phyloP scores from a whole-genome alignment of 2,329 filamentous ascomycete genomes.

The Emydomyces testavorans region DNA sequence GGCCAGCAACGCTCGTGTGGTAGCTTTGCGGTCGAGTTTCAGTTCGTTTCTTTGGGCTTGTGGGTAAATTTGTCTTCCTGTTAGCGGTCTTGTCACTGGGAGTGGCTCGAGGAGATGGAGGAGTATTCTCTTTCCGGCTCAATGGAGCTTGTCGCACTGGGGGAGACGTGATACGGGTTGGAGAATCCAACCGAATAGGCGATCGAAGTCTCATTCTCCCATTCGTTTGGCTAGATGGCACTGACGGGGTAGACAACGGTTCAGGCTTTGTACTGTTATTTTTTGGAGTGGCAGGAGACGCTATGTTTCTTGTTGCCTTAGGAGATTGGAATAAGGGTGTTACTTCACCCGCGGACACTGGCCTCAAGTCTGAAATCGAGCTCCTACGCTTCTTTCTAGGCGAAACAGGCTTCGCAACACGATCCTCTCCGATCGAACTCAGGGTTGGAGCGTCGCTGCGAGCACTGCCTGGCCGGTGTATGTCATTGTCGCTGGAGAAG shows the following conservation, averaged over 20 bases:
- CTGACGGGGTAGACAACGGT: conserved; percentile 8
- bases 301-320: conserved; percentile 30
- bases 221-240: conserved; percentile 8
- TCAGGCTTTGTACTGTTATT: conserved; percentile 5
- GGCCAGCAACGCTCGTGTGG: conserved; percentile 24
- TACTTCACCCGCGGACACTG: conserved; percentile 51
- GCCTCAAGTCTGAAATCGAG: conserved; percentile 75
- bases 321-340: conserved; percentile 23
- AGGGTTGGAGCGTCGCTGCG: conserved; percentile 39
- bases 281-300: conserved; percentile 23
- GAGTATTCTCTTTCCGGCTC: conserved; percentile 32
- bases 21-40: conserved; percentile 23
- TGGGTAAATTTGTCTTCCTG: conserved; percentile 25
- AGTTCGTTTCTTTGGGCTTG: conserved; percentile 34
- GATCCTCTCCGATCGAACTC: conserved; percentile 44
- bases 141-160: conserved; percentile 13
- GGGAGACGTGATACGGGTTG: conserved; percentile 23
- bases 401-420: conserved; percentile 34
- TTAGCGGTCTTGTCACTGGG: conserved; percentile 27
- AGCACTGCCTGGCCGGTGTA: conserved; percentile 34
- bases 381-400: conserved; percentile 75
- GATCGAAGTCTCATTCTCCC: conserved; percentile 9
- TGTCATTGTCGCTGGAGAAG: conserved; percentile 39
- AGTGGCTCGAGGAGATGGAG: conserved; percentile 26
- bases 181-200: conserved; percentile 16